Percentiles rank a stretch among this genome's conserved stretches.
These are phyloP conservation scores for Calonectria montana DNA, from an alignment of 2,329 filamentous ascomycete genomes.

Conservation along the genomic window DNA sequence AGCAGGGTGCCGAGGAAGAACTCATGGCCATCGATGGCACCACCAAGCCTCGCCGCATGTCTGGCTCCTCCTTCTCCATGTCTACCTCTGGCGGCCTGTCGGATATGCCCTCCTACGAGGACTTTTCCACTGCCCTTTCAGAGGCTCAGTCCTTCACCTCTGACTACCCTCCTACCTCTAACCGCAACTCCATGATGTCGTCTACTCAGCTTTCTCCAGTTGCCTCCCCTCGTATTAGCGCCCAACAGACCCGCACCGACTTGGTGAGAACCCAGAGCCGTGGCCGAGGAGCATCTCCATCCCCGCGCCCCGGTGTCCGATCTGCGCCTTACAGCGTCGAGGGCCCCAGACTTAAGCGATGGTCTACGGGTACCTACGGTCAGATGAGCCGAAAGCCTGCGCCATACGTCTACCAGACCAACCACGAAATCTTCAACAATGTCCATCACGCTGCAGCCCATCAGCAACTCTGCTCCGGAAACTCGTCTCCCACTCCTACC, in stretches of 20 bases:
- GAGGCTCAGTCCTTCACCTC: conserved; percentile 75
- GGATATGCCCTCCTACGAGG: conserved; percentile 78
- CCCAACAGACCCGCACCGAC: conserved; percentile 70
- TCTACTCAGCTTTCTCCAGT: conserved; percentile 79
- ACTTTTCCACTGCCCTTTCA: conserved; percentile 74
- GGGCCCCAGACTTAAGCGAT: conserved; percentile 75
- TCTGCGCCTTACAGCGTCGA: conserved; percentile 79
- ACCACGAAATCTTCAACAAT: conserved; percentile 67
- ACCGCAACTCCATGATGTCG: conserved; percentile 76
- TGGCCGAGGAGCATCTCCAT: conserved; percentile 74
- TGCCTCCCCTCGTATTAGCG: conserved; percentile 75
- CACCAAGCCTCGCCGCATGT: conserved; percentile 72
- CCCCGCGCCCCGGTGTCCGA: conserved; percentile 74
- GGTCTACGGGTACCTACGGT: conserved; percentile 81
- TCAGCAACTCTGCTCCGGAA: conserved; percentile 60
- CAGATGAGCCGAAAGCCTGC: conserved; percentile 67
- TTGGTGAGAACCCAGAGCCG: conserved; percentile 74
- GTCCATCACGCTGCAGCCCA: conserved; percentile 45
- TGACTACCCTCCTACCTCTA: conserved; percentile 75
- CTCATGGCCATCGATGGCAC: conserved; percentile 61
- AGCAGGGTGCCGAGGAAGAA: conserved; percentile 60
- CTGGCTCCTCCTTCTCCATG: conserved; percentile 79
- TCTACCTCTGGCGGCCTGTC: conserved; percentile 74
- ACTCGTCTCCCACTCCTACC: conserved; percentile 56
- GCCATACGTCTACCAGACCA: conserved; percentile 72